Conservation (phyloP, 1,139 yeast species). For the Magnusiomyces ingens region DNA sequence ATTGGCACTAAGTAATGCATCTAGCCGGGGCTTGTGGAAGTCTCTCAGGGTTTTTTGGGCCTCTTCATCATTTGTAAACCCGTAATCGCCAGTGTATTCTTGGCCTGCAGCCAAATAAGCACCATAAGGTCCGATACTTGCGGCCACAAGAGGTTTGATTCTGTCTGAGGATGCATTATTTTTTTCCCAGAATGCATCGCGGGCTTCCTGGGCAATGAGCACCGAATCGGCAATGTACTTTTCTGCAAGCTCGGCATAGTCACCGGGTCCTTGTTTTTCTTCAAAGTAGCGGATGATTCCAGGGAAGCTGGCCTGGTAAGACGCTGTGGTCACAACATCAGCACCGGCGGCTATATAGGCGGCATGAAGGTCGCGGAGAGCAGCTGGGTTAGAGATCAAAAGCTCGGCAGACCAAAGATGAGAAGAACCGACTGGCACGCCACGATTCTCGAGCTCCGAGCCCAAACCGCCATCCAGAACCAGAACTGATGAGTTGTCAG, state of each 20-base stretch:
- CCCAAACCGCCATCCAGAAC: constrained; percentile 43
- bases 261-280: background rate
- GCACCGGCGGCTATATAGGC: constrained; percentile 51
- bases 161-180: background rate
- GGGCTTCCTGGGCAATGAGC: constrained; percentile 31
- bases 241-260: background rate
- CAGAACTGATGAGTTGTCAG: background rate
- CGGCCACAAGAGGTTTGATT: constrained; percentile 38
- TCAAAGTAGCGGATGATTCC: constrained; percentile 6
- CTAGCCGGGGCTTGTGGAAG: constrained; percentile 47
- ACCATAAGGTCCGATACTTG: constrained; percentile 70
- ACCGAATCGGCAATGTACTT: constrained; percentile 28
- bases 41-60: constrained; percentile 32
- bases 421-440: constrained; percentile 32
- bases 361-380: constrained; percentile 45
- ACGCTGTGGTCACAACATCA: constrained; percentile 49
- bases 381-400: constrained; percentile 42
- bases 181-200: constrained; percentile 8
- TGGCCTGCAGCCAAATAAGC: constrained; percentile 58
- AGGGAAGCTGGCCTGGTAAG: constrained; percentile 47
- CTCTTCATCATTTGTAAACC: constrained; percentile 18
- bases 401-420: constrained; percentile 60
- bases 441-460: constrained; percentile 37
- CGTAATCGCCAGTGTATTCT: constrained; percentile 62
- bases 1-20: constrained; percentile 35